Base-by-base conservation (phyloP, 345 rosid genomes). In the Citropsis articulata region DNA sequence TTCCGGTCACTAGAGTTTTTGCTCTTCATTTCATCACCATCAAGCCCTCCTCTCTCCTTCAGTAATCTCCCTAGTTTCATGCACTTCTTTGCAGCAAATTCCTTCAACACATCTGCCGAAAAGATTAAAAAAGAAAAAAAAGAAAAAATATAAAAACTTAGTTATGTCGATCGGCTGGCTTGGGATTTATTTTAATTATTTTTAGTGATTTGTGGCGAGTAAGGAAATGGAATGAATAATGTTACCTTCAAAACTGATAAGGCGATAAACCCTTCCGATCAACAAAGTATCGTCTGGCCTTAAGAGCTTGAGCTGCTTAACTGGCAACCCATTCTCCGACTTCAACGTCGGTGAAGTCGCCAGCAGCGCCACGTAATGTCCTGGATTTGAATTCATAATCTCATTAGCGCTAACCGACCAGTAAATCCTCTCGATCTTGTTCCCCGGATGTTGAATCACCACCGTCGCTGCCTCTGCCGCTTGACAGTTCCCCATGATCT, bases 381-480 rank as follows among this genome's bases (percentile, higher is more conserved):
- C 97, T 4, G 98, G 97, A 62, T 92, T 89, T 0, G 92, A 85
- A 65, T 65, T 84, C 97, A 94, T 94, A 79, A 93, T 84, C 53
- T 91, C 86, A 18, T 84, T 87, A 31, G 97, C 98, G 13, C 86
- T 88, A 4, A 94, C 89, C 5, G 97, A 91, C 89, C 90, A 88
- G 73, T 93, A 89, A 76, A 94, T 76, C 85, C 93, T 87, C 76
- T 94, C 89, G 73, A 91, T 76, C 82, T 86, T 88, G 88, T 87
- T 88, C 66, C 85, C 91, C 21, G 97, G 95, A 66, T 90, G 97
- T 25, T 93, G 96, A 71, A 94, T 93, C 76, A 91, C 79, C 69
- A 93, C 94, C 28, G 95, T 88, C 61, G 94, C 97, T 73, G 88
- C 94, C 76, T 94, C 97, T 8, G 91, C 95, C 69, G 97, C 92